These are phyloP conservation scores for Deuterostichococcus epilithicus DNA, from an alignment of 139 green algal genomes.

Conservation along the genomic window DNA sequence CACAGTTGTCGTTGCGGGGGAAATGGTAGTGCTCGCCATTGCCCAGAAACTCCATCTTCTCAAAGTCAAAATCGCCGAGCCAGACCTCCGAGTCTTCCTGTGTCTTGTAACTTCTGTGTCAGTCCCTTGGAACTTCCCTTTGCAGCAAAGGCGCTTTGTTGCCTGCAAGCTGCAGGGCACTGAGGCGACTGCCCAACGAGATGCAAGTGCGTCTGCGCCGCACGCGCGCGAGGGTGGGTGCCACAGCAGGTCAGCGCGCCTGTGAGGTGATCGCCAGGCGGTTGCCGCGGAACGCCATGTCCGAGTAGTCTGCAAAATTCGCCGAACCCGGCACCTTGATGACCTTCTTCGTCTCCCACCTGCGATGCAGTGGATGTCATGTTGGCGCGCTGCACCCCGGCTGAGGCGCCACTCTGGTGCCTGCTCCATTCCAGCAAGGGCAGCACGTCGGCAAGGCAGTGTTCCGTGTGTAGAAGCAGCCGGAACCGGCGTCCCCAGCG, in stretches of 20 bases:
- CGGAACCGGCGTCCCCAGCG: too few species aligned
- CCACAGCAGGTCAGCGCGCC: background rate
- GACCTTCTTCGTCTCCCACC: slow-evolving; percentile 20
- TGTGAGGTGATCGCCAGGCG: slow-evolving; percentile 10
- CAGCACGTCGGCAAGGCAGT: background rate
- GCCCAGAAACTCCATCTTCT: slow-evolving; percentile 21
- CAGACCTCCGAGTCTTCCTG: slow-evolving; percentile 44
- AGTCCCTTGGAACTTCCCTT: slow-evolving; percentile 14
- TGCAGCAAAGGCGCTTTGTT: background rate
- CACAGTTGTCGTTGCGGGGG: slow-evolving; percentile 32
- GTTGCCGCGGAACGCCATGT: slow-evolving; percentile 22
- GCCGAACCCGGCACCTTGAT: slow-evolving; percentile 21
- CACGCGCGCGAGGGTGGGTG: background rate
- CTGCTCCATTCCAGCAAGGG: background rate
- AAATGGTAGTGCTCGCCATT: slow-evolving; percentile 28
- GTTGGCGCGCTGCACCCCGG: background rate
- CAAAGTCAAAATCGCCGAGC: slow-evolving; percentile 34
- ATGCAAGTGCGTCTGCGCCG: too few species aligned
- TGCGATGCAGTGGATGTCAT: background rate
- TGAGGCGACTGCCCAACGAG: background rate
- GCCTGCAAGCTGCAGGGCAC: background rate
- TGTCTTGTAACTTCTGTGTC: slow-evolving; percentile 18
- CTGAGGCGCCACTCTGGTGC: background rate
- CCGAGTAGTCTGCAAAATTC: slow-evolving; percentile 40
- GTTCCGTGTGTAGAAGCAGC: too few species aligned